These are phyloP conservation scores for Telopea speciosissima DNA, from an alignment of 177 flowering plant genomes.

Conservation along the genomic window DNA sequence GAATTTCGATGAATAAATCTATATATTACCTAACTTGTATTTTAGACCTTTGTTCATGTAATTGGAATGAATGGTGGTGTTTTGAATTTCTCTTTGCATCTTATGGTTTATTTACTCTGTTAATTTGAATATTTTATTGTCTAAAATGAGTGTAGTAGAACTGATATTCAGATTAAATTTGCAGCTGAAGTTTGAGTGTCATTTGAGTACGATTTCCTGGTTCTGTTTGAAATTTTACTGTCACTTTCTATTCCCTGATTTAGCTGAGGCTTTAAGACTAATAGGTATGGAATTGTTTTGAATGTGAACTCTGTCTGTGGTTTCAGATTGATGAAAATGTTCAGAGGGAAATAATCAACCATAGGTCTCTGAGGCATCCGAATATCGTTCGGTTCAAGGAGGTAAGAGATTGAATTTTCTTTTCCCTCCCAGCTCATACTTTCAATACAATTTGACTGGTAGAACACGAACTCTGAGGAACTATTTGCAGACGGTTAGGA, in stretches of 20 bases:
- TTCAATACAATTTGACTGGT: no score
- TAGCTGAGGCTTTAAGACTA: neutral
- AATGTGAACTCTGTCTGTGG: constrained; percentile 1
- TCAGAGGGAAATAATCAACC: constrained; percentile 77
- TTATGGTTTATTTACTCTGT: neutral
- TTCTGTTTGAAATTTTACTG: neutral
- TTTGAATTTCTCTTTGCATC: neutral
- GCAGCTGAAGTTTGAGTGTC: no score
- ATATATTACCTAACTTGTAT: neutral
- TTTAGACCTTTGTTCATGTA: neutral
- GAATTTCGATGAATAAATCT: no score
- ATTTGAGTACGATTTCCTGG: neutral
- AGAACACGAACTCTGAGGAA: no score
- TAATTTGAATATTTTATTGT: no score
- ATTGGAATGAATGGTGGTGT: neutral
- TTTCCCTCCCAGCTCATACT: no score
- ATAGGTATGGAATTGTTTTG: neutral
- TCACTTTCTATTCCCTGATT: no score
- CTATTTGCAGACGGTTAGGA: no score
- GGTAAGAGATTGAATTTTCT: constrained; percentile 24
- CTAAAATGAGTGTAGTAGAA: no score
- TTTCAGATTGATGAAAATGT: constrained; percentile 82
- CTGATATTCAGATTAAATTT: no score
- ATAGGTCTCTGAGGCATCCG: constrained; percentile 67
- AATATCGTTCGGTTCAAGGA: constrained; percentile 73